Evolutionary conservation across 2,329 filamentous ascomycete genomes (phyloP), one percentile per base, ranked within the genome.

Genomic region (Chrysoporthe deuterocubensis): DNA sequence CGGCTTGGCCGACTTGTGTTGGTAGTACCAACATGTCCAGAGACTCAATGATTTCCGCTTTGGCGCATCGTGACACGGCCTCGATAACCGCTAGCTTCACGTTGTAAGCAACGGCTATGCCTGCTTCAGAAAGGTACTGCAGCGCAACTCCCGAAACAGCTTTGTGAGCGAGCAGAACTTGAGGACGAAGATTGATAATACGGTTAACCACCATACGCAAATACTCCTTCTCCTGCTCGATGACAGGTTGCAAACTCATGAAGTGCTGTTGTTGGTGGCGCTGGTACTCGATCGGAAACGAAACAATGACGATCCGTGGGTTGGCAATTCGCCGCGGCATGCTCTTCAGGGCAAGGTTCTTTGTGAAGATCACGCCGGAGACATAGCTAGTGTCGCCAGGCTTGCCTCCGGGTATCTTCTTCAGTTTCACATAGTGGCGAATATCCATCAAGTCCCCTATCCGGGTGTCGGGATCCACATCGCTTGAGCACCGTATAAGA

Each of bases 161-260:
- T 73, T 94, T 95, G 76, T 98, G 92, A 1, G 96, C 93, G n/a
- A 99, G 85, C 21, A 99, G 83, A 13, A 99, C 84, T 62, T 95
- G 92, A 7, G 96, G 96, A 43, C 90, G 88, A 37, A 97, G 83
- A 48, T 93, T 93, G 67, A 92, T 90, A 73, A 99, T 98, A 65
- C 96, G 89, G 75, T 93, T 94, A 40, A 99, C 94, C 67, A 99
- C 88, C 75, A 97, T 96, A 72, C 91, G 88, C 37, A 99, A 83
- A 72, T 96, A 99, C 75, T 99, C 96, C 72, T 92, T 91, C 79
- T 99, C 96, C 78, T 99, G 96, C 66, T 95, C 92, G 73, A 99
- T 97, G 66, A 99, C 94, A 50, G 95, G 95, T 74, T 98, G 94
- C 62, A 99, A 82, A 74, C 96, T 99, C 94, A 99, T 97, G 77